Evolutionary conservation across 2,329 filamentous ascomycete genomes (phyloP), one percentile per base, ranked within the genome.

Genomic region (Cordyceps militaris): DNA sequence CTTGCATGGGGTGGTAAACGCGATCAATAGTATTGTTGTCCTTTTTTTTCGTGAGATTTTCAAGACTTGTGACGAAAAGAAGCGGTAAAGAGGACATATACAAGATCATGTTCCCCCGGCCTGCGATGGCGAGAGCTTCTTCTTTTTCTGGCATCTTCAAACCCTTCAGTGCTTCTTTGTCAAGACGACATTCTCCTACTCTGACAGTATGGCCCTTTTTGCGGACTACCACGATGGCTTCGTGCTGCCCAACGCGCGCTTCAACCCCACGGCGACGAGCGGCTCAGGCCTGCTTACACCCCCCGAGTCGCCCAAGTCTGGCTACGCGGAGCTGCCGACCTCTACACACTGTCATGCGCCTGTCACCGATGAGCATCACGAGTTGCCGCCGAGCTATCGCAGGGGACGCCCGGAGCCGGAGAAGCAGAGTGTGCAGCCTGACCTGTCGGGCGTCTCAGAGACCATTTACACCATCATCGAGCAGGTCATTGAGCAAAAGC

Each of bases 391-490:
- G 4, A 9, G 36, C n/a, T 16, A 13, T 32, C n/a, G n/a, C n/a
- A n/a, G n/a, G n/a, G 40, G 4, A 23, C 4, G 13, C 19, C 8
- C 28, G 10, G 42, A 47, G 10, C 16, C 21, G 8, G 42, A 19
- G 7, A 10, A 14, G 13, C 30, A 28, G 16, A 46, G 32, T 23
- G 23, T 48, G 36, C 44, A 38, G 36, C 53, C 36, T 3, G 49
- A 53, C 13, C n/a, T 58, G 56, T 43, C 47, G 1, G 49, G 32
- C 34, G 42, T 53, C 4, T 51, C 44, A 1, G 66, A 71, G 32
- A 61, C 63, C 4, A 66, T 73, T 13, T 64, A 62, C 32, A 63
- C 65, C 2, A 64, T 70, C 24, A 60, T 71, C 14, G 70, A 71
- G 40, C 61, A 69, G 1, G 62, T 59, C 2, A 69, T 70, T 0